Evolutionary conservation across 192 early-diverging fungal species (phyloP), one percentile per base, ranked within the genome.

Genomic region (Backusella westeae): DNA sequence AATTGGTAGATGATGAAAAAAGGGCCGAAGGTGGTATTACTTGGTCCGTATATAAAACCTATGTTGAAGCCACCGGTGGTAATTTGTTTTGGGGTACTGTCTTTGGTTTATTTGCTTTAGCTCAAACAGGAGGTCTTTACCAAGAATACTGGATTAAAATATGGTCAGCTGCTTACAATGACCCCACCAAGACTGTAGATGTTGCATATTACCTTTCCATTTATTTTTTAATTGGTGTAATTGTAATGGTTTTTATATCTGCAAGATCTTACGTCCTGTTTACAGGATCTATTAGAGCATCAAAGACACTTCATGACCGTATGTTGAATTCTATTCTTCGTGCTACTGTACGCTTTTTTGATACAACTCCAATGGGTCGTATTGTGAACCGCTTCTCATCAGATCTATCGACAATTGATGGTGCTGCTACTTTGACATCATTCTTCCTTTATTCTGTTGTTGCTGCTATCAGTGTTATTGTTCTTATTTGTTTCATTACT

Each of bases 321-420:
- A 78, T 93, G 34, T 70, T 94, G 34, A 81, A 77, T 15, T 67
- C 85, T 34, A 82, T 94, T 38, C 72, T 90, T 29, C 89, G 86
- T 32, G 91, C 94, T 6, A 90, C 90, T 75, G 87, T 95, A 32
- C 87, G 91, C 17, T 97, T 96, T 87, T 98, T 94, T 80, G 95
- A 96, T 75, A 89, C 90, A 32, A 96, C 93, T 10, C 96, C 96
- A 1, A 85, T 94, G 7, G 96, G 96, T 66, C 89, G 93, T 19
- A 91, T 94, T 65, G 84, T 79, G 1, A 98, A 96, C 82, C 84
- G 96, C 34, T 96, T 95, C 76, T 92, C 93, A 34, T 91, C 92
- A 23, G 95, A 98, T 84, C 92, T 97, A 77, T 90, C 90, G 41
- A 90, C 90, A 1, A 83, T 97, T 73, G 95, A 97, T 79, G 87